A percentile compares a stretch with the other conserved stretches of the same genome.
phyloP scores from a whole-genome alignment of 768 basidiomycete species.

The Trametes elegans region DNA sequence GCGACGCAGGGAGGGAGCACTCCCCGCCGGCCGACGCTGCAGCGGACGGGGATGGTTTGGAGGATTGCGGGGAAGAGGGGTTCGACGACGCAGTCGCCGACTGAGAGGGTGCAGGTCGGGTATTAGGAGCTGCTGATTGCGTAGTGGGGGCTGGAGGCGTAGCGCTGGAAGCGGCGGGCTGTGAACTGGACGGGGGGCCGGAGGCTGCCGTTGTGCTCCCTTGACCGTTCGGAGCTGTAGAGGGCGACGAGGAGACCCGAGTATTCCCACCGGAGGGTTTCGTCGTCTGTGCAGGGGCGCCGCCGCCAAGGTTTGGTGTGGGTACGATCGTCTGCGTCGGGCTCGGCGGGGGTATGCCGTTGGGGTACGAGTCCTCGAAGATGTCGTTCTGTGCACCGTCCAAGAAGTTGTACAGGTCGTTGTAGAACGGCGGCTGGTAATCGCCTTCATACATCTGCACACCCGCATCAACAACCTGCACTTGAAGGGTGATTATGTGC shows the following conservation, averaged over 20 bases:
- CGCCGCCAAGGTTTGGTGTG: conserved; percentile 20
- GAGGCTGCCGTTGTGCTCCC: no score
- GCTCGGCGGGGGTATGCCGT: conserved; percentile 23
- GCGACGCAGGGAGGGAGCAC: neutral
- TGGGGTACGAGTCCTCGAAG: conserved; percentile 56
- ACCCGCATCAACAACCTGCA: neutral
- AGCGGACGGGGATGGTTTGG: neutral
- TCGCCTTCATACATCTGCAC: conserved; percentile 64
- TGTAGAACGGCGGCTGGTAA: conserved; percentile 64
- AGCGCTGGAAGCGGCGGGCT: no score
- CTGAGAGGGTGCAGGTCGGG: no score
- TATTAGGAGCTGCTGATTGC: no score
- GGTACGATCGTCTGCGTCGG: conserved; percentile 29
- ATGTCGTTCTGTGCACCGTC: conserved; percentile 77
- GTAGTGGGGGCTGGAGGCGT: no score
- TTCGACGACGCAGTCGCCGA: no score
- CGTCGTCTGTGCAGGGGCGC: neutral
- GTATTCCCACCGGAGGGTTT: no score
- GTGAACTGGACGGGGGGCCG: no score
- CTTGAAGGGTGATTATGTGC: neutral
- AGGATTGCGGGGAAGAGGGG: neutral
- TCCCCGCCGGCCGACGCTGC: neutral
- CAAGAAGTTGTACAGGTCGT: conserved; percentile 66
- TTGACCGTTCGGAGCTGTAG: no score
- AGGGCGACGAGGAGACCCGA: neutral